Evolutionary conservation across 495 filamentous ascomycete genomes (phyloP).

Genomic region (Aspergillus kassunensis): DNA sequence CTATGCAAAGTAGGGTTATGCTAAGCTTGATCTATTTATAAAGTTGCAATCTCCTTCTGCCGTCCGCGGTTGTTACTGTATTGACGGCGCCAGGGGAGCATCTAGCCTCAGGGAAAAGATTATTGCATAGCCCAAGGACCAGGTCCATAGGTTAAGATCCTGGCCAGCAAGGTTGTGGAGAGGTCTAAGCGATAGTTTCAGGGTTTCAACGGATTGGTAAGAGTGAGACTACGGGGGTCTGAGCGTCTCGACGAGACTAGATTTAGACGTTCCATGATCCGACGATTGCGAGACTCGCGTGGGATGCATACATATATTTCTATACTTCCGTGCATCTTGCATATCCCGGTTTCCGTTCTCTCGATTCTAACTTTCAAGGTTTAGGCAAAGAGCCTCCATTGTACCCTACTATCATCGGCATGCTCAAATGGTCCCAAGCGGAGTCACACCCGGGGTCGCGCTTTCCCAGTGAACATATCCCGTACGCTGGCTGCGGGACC

Average conservation of each 20-base stretch:
- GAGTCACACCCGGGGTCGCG: too few relatives aligned
- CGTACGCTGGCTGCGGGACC: too few relatives aligned
- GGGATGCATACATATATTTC: background rate
- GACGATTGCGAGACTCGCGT: background rate
- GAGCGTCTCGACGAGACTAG: background rate
- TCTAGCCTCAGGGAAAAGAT: background rate
- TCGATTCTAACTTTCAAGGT: background rate
- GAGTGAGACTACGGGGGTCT: background rate
- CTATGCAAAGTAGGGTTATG: background rate
- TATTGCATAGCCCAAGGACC: slow-evolving; percentile 6
- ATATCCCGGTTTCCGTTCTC: background rate
- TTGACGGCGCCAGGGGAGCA: slow-evolving; percentile 6
- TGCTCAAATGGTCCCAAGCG: too few relatives aligned
- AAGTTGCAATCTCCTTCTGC: too few relatives aligned
- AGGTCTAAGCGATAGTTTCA: background rate
- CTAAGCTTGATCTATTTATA: background rate
- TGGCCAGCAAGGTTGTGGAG: background rate
- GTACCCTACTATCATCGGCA: too few relatives aligned
- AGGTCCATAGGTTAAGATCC: slow-evolving; percentile 16
- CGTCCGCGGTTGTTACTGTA: background rate
- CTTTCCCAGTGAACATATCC: too few relatives aligned
- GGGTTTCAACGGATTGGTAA: background rate
- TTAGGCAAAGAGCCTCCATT: too few relatives aligned
- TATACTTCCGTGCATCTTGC: background rate
- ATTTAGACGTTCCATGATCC: too few relatives aligned